phyloP scores from a whole-genome alignment of 2,329 filamentous ascomycete species.

The Pseudocercospora macadamiae region DNA sequence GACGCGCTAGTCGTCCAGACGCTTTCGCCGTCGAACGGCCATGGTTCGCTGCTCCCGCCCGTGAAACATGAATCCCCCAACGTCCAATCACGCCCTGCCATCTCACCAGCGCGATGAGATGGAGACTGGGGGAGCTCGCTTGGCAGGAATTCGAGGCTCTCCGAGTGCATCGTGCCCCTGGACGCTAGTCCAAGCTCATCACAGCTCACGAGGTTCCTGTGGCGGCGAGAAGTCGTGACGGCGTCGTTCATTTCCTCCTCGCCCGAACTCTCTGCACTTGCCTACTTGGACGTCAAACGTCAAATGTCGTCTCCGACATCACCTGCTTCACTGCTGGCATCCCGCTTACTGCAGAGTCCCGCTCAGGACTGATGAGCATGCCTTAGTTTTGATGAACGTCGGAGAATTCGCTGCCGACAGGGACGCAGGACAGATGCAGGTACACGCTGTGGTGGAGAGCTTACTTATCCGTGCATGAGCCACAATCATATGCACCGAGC shows the following conservation, averaged over 20 bases:
- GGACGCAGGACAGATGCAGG: neutral
- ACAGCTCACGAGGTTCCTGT: neutral
- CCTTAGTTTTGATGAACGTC: no score
- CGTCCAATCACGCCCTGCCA: neutral
- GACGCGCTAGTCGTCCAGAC: neutral
- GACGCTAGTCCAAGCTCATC: neutral
- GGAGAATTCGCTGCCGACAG: neutral
- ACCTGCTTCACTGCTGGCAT: neutral
- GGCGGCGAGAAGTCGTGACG: slow-evolving; percentile 1
- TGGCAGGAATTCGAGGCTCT: neutral
- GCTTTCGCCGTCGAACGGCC: neutral
- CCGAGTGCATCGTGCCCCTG: neutral
- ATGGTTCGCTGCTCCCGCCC: neutral
- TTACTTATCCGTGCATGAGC: neutral
- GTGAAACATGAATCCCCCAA: neutral
- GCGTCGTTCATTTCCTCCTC: slow-evolving; percentile 7
- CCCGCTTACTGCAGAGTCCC: neutral
- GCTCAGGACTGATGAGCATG: neutral
- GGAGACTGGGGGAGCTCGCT: neutral
- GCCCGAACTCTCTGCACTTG: slow-evolving; percentile 5
- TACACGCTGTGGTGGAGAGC: slow-evolving; percentile 1
- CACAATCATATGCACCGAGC: neutral
- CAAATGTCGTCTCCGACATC: neutral
- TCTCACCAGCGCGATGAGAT: neutral
- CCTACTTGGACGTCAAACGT: slow-evolving; percentile 3